Evolutionary conservation across 371 early-diverging fungal species (phyloP), one percentile per base, ranked within the genome.

Genomic region (Apophysomyces trapeziformis): DNA sequence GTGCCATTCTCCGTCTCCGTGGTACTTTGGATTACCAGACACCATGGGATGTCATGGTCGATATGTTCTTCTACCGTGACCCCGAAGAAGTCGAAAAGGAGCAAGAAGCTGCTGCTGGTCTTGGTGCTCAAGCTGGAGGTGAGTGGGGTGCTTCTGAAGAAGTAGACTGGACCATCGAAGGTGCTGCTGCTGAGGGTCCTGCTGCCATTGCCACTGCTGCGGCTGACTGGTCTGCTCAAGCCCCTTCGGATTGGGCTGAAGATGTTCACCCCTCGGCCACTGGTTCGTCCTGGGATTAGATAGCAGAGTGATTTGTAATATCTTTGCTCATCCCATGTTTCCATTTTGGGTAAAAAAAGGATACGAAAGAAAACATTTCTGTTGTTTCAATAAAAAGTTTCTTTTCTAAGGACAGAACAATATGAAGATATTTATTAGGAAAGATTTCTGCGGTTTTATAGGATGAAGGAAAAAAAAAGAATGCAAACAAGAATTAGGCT

Each of bases 1-100:
- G 99, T 78, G 94, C 99, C 84, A 95, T 99, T 61, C 92, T 97
- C 77, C 96, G 99, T 71, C 93, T 99, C 80, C 93, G 98, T 74
- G 99, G 99, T 66, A 83, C 89, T 83, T 86, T 95, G 75, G 67
- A 91, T 75, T 93, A 97, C 79, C 74, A 85, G 64, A 73, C 85
- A 62, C 86, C 90, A 68, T 99, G 99, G 99, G 85, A 90, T 69
- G 88, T 98, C 72, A 97, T 96, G 94, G 94, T 93, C 64, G 99
- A 99, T 86, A 94, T 99, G 97, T 99, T 97, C 98, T 98, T 99
- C 93, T 96, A 87, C 91, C 66, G 73, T 21, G 81, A 98, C 75
- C 92, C 98, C 68, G 99, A 96, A 73, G 96, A 95, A 77, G 87
- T 83, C 64, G 97, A 96, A 82, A 94, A 96, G 64, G 70, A 74